Evolutionary conservation across 345 rosid genomes (phyloP).

Genomic region (Chamaenerion angustifolium): DNA sequence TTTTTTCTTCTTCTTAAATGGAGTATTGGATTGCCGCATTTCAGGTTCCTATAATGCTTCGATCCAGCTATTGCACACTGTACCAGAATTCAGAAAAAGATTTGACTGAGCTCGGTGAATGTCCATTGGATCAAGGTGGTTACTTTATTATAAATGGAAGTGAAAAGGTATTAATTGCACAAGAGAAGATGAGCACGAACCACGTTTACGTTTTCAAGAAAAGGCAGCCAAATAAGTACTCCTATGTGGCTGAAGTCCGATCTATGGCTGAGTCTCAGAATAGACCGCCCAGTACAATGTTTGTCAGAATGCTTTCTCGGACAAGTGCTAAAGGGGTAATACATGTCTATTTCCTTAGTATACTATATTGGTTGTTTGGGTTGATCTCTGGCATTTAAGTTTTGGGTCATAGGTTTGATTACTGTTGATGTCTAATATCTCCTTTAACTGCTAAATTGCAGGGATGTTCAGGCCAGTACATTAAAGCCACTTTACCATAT

Average conservation of each 20-base stretch:
- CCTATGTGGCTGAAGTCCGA: constrained; percentile 84
- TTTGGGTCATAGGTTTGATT: neutral
- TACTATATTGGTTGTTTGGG: neutral
- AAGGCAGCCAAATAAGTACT: constrained; percentile 92
- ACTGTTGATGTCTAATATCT: neutral
- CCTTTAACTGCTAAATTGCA: constrained; percentile 15
- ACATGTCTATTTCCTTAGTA: constrained; percentile 1
- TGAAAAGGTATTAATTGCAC: constrained; percentile 96
- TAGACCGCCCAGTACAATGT: constrained; percentile 95
- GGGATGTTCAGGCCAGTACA: constrained; percentile 96
- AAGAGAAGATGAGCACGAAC: constrained; percentile 99
- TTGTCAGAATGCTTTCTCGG: constrained; percentile 97
- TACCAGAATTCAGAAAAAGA: constrained; percentile 91
- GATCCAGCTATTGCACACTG: constrained; percentile 83
- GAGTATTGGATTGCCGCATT: neutral
- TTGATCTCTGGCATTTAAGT: neutral
- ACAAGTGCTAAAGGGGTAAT: constrained; percentile 96
- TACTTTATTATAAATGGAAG: constrained; percentile 96
- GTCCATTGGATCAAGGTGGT: constrained; percentile 98
- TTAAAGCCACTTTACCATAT: constrained; percentile 91
- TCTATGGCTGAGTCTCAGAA: constrained; percentile 97
- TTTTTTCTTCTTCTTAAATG: neutral
- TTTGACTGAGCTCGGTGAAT: constrained; percentile 95
- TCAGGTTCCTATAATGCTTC: constrained; percentile 97
- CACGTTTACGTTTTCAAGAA: constrained; percentile 95